Evolutionary conservation across 352 stramenopile species (phyloP).

Genomic region (Pythium coloratum): DNA sequence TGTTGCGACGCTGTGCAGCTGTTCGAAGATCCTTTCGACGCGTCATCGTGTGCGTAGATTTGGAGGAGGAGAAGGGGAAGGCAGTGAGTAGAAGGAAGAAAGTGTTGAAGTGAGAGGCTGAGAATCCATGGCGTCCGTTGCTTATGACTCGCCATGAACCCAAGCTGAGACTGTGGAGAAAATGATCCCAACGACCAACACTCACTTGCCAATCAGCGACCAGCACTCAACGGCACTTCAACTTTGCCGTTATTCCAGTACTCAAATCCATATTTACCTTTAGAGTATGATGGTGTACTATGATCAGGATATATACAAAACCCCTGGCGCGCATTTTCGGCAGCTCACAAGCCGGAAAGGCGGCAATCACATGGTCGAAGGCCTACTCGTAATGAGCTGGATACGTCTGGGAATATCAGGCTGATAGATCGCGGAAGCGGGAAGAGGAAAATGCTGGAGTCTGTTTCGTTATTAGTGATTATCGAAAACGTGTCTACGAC

Average conservation of each 20-base stretch:
- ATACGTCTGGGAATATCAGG: neutral
- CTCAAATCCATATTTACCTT: neutral
- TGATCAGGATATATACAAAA: neutral
- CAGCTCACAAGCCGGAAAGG: neutral
- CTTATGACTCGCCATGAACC: conserved; percentile 13
- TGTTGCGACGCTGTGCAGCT: neutral
- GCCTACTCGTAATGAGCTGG: neutral
- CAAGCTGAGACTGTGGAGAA: neutral
- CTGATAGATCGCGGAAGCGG: no score
- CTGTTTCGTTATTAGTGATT: neutral
- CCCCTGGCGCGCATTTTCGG: neutral
- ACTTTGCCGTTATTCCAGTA: neutral
- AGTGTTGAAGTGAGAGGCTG: conserved; percentile 21
- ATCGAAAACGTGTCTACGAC: neutral
- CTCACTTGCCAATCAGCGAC: conserved; percentile 1
- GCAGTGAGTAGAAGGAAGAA: conserved; percentile 3
- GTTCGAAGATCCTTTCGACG: neutral
- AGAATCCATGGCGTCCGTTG: neutral
- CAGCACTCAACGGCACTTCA: conserved; percentile 20
- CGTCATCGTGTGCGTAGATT: neutral
- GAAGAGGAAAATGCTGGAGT: neutral
- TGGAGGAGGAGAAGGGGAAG: neutral
- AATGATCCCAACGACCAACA: conserved; percentile 22
- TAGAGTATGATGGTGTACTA: neutral
- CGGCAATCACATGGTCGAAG: neutral